Evolutionary conservation across 202 grass and related monocot genomes (phyloP), one percentile per base, ranked within the genome.

Genomic region (Hordeum pubiflorum): DNA sequence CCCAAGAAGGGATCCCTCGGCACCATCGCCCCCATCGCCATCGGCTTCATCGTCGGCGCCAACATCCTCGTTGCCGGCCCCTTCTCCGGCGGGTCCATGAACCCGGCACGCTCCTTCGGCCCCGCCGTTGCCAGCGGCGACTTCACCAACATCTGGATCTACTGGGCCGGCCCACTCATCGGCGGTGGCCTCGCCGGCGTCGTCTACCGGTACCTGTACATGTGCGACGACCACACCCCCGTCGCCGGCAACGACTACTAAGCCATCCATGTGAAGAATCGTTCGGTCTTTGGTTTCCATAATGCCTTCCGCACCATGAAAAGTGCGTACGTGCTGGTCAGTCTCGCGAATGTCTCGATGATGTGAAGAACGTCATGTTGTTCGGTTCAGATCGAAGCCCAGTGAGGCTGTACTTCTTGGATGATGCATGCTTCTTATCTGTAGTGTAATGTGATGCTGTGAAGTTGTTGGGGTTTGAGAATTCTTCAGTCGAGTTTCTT

Each of bases 61-160:
- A 93, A 91, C 82, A 97, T 97, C 82, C 93, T 93, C 29, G 90
- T 87, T 0, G 93, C 93, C 14, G 90, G 93, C 11, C 93, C 93
- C 4, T 97, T 93, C 86, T 93, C 90, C 48, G 90, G 93, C 33
- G 90, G 88, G 0, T 97, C 93, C 62, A 93, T 97, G 93, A 97
- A 97, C 90, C 70, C 70, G 10, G 70, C 70, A 11, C 46, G 70
- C 44, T 74, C 70, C 9, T 12, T 34, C 27, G 70, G 70, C 46
- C 70, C 70, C 4, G 70, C 70, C 27, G 27, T 74, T 1, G 70
- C 46, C 46, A 54, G 44, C 70, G 70, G 70, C 27, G 46, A 74
- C 46, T 34, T 74, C 46, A 54, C 70, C 44, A 20, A 54, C 9
- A 54, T 55, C 70, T 74, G 70, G 70, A 11, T 74, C 17, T 74